Evolutionary conservation across 352 stramenopile species (phyloP), one percentile per base, ranked within the genome.

Genomic region (Phytophthora agathidicida): DNA sequence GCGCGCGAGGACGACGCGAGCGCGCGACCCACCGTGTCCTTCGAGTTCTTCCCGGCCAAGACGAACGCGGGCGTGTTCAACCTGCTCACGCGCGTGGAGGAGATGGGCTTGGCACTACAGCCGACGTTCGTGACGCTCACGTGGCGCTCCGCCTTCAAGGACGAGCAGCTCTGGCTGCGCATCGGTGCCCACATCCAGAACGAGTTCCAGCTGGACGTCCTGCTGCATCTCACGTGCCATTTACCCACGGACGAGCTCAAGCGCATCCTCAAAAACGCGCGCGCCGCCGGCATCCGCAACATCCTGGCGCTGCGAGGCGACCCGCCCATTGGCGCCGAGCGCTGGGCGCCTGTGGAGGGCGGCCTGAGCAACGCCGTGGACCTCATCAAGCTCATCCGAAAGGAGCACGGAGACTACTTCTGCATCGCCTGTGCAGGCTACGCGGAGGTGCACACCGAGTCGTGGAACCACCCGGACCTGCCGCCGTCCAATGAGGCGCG

Each of bases 301-400:
- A 99, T 99, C 69, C 77, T 99, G 20, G 98, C 97, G 16, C 73
- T 99, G 44, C 91, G 98, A 35, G 98, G 98, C 46, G 96, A 99
- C 70, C 96, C 97, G 38, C 93, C 95, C 17, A 94, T 93, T 45
- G 97, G 96, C 48, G 74, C 98, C 51, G 94, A 96, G 52, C 75
- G 74, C 45, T 92, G 82, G 83, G 66, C 86, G 48, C 71, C 78
- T 28, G 80, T 95, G 11, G 89, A 98, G 48, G 93, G 90, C 57
- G 91, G 90, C 3, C 88, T 97, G 14, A 94, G 87, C 44, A 98
- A 98, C 72, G 97, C 97, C 1, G 78, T 98, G 27, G 97, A 99
- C 76, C 82, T 99, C 49, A 98, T 99, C 24, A 88, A 88, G 26
- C 98, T 98, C 56, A 99, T 99, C 56, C 85, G 96, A 23, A 73